These are phyloP conservation scores for Streptanthus diversifolius DNA, from an alignment of 345 rosid genomes.

Conservation along the genomic window DNA sequence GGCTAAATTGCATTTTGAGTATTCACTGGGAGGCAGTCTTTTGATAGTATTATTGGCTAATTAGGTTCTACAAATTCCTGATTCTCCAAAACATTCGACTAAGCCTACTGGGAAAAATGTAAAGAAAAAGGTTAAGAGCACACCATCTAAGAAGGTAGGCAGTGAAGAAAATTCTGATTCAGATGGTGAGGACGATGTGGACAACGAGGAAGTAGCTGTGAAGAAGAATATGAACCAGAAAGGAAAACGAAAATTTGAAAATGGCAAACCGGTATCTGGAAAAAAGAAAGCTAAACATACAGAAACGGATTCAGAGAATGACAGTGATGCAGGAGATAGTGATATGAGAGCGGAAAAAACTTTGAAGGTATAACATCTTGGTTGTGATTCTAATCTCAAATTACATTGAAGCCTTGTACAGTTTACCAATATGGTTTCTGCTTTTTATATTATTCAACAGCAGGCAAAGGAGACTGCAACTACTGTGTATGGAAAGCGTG, in stretches of 20 bases:
- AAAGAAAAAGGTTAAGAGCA: slow-evolving; percentile 38
- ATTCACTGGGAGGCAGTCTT: neutral
- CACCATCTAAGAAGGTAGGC: slow-evolving; percentile 37
- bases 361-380: slow-evolving; percentile 43
- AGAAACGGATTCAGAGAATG: slow-evolving; percentile 38
- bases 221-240: slow-evolving; percentile 46
- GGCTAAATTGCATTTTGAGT: neutral
- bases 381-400: neutral
- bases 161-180: slow-evolving; percentile 43
- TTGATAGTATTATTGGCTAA: slow-evolving; percentile 6
- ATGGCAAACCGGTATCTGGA: slow-evolving; percentile 41
- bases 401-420: neutral
- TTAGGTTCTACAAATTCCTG: slow-evolving; percentile 16
- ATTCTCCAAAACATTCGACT: slow-evolving; percentile 40
- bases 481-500: slow-evolving; percentile 67
- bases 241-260: slow-evolving; percentile 59
- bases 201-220: slow-evolving; percentile 30
- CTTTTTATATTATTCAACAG: slow-evolving; percentile 24
- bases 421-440: slow-evolving; percentile 18
- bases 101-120: slow-evolving; percentile 40
- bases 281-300: slow-evolving; percentile 51
- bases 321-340: slow-evolving; percentile 44
- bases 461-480: slow-evolving; percentile 68
- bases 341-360: slow-evolving; percentile 50
- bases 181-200: slow-evolving; percentile 41